phyloP scores from a whole-genome alignment of 2,329 filamentous ascomycete species.

The Orbilia brochopaga region DNA sequence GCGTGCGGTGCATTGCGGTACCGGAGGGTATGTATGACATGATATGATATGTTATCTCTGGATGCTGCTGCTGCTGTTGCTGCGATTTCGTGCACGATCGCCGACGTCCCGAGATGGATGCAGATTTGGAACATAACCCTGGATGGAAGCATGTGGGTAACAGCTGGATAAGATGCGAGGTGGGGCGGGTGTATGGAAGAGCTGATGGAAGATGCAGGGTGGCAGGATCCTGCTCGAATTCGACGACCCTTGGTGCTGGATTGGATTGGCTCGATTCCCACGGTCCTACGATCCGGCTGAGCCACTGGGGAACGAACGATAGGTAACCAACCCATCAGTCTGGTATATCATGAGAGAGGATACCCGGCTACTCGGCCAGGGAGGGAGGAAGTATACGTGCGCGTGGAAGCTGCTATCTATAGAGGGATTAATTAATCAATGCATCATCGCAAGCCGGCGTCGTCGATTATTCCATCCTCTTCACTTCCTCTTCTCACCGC shows the following conservation, averaged over 20 bases:
- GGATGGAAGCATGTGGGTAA: not conserved
- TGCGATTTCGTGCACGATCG: not conserved
- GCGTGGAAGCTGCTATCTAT: not conserved
- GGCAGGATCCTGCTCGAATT: not conserved
- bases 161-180: not conserved
- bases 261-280: not conserved
- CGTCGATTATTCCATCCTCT: too few species aligned
- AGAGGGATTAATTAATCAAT: not conserved
- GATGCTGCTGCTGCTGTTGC: not conserved
- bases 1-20: too few species aligned
- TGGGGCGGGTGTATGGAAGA: not conserved
- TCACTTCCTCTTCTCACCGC: too few species aligned
- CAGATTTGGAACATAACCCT: not conserved
- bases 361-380: conserved; percentile 20
- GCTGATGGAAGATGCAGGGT: not conserved
- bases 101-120: not conserved
- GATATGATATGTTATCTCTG: not conserved
- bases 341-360: conserved; percentile 28
- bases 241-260: not conserved
- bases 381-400: not conserved
- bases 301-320: not conserved
- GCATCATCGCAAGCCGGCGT: not conserved
- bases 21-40: too few species aligned
- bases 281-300: conserved; percentile 23
- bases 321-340: conserved; percentile 32